Base-by-base conservation (phyloP, 345 rosid species). In the Citrus hindsii region DNA sequence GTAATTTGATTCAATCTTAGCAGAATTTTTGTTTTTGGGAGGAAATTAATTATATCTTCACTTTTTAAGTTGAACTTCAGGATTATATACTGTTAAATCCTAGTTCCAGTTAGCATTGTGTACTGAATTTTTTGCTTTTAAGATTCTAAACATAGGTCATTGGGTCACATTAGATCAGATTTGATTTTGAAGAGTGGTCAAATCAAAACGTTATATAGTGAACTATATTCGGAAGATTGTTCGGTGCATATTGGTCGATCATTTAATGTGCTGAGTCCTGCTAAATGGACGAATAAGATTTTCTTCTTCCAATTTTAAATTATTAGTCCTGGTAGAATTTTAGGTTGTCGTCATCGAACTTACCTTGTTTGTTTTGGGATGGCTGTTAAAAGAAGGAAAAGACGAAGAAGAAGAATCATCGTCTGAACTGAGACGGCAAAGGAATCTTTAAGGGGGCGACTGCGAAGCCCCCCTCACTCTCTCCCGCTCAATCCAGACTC, bases 1-100 rank as follows among this genome's bases (percentile, higher is more conserved):
- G 77, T 74, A 74, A 62, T 46, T 74, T 61, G n/a, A 48, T 73
- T 59, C 8, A 73, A 37, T 71, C 24, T 37, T 59, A 4, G 8
- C 21, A 38, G 6, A 71, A 71, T 2, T 60, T 59, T 37, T 24
- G 55, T 37, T 59, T 35, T 73, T 18, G 35, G 30, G 48, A 1
- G 51, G 53, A 59, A 35, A 59, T 59, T 73, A 5, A n/a, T 58
- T 24, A 58, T 22, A 58, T 58, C 12, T 13, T 24, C 24, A 24
- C 33, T 21, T 58, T 46, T 56, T 37, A 6, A 63, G 19, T 63
- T 14, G 38, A 35, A 13, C 67, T 24, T 37, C 0, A 73, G 35
- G 66, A 12, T 35, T 16, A 3, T 13, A 37, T 37, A 22, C 33
- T 24, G 76, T 7, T 9, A 9, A 53, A 35, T 73, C n/a, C 66